phyloP scores from a whole-genome alignment of 2,329 filamentous ascomycete genomes.

The Chrysosphaeria jannelii region DNA sequence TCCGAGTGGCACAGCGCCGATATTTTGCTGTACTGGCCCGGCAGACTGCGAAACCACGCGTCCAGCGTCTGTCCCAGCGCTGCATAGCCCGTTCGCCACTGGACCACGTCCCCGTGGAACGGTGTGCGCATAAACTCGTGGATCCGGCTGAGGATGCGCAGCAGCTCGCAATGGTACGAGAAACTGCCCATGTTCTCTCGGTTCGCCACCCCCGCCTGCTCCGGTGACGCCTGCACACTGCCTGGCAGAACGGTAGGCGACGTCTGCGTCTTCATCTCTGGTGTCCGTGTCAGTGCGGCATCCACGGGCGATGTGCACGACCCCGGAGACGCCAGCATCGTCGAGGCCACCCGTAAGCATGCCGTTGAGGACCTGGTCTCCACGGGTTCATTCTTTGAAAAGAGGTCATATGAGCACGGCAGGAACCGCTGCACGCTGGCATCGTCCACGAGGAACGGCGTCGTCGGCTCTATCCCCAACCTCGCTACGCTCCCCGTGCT shows the following conservation, averaged over 20 bases:
- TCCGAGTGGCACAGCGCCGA: slow-evolving; percentile 43
- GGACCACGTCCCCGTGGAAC: slow-evolving; percentile 74
- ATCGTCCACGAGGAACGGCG: slow-evolving; percentile 64
- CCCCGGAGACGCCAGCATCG: neutral
- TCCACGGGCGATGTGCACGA: neutral
- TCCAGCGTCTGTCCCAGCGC: slow-evolving; percentile 55
- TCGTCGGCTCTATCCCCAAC: too few species aligned
- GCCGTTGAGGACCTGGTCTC: slow-evolving; percentile 38
- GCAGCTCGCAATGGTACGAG: slow-evolving; percentile 66
- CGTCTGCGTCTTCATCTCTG: neutral
- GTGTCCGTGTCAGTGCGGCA: neutral
- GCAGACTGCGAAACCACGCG: slow-evolving; percentile 59
- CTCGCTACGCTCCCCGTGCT: too few species aligned
- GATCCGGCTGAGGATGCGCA: slow-evolving; percentile 62
- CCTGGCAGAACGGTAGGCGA: too few species aligned
- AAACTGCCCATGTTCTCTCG: slow-evolving; percentile 61
- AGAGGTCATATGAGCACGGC: slow-evolving; percentile 66
- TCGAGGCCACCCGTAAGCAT: slow-evolving; percentile 4
- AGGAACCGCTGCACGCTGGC: slow-evolving; percentile 64
- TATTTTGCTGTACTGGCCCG: slow-evolving; percentile 60
- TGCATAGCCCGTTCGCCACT: slow-evolving; percentile 67
- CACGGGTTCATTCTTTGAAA: slow-evolving; percentile 54
- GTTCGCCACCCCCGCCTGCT: too few species aligned
- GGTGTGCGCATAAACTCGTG: slow-evolving; percentile 71
- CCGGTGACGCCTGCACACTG: too few species aligned